Percentiles rank a stretch among this genome's conserved stretches.
Conservation (phyloP, 441 rosid genomes). For the Eruca vesicaria region DNA sequence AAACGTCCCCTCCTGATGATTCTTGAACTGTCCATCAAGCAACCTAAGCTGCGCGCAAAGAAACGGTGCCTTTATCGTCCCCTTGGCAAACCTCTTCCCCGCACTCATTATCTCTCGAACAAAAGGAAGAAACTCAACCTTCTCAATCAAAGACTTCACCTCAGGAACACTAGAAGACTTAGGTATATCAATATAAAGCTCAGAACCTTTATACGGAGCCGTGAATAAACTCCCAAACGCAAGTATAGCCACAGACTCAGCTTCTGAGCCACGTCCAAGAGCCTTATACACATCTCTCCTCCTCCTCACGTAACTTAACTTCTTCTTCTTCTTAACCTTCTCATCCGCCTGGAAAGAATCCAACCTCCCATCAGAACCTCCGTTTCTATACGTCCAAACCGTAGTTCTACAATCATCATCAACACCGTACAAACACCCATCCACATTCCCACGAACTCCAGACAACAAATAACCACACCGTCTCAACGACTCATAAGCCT, state of each 20-base stretch:
- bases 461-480: constrained; percentile 68
- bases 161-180: constrained; percentile 41
- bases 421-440: constrained; percentile 58
- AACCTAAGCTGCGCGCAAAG: constrained; percentile 87
- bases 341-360: constrained; percentile 84
- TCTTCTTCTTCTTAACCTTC: constrained; percentile 77
- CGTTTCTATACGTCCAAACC: constrained; percentile 71
- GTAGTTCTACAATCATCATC: constrained; percentile 86
- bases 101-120: constrained; percentile 63
- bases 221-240: constrained; percentile 92
- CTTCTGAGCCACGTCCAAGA: constrained; percentile 71
- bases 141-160: constrained; percentile 61
- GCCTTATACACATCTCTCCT: constrained; percentile 60
- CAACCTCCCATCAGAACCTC: constrained; percentile 50
- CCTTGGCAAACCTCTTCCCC: constrained; percentile 59
- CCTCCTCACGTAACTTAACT: constrained; percentile 58
- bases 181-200: constrained; percentile 59
- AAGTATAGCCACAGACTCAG: constrained; percentile 58
- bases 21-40: constrained; percentile 95
- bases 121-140: constrained; percentile 68
- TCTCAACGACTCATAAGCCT: constrained; percentile 48
- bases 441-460: constrained; percentile 62
- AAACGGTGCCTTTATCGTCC: constrained; percentile 64
- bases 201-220: constrained; percentile 75
- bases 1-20: constrained; percentile 76